phyloP scores from a whole-genome alignment of 495 filamentous ascomycete genomes.

The Elasticomyces elasticus region DNA sequence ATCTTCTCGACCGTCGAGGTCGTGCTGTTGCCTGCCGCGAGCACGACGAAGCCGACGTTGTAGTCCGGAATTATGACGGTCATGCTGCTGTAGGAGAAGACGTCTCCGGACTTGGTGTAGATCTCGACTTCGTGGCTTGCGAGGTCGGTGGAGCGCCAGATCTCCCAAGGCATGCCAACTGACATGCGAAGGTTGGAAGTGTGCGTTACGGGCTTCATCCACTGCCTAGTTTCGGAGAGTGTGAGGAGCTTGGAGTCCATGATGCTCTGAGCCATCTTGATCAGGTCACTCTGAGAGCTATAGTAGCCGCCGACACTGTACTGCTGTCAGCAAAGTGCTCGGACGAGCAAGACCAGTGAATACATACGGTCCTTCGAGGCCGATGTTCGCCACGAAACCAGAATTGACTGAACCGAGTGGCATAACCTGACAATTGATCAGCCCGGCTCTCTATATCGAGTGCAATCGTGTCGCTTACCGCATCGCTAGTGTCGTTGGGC shows the following conservation, averaged over 20 bases:
- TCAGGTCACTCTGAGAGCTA: constrained; percentile 17
- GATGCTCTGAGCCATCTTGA: constrained; percentile 22
- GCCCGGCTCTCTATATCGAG: no score
- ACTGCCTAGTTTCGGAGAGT: constrained; percentile 15
- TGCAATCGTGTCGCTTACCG: not conserved
- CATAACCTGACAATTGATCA: constrained; percentile 1
- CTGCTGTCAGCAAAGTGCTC: no score
- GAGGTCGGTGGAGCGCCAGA: constrained; percentile 26
- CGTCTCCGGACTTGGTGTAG: constrained; percentile 24
- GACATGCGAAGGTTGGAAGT: constrained; percentile 6
- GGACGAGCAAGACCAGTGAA: no score
- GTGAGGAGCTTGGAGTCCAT: constrained; percentile 14
- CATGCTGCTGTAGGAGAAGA: constrained; percentile 18
- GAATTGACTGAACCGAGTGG: constrained; percentile 11
- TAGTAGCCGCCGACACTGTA: constrained; percentile 20
- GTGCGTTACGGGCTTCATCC: constrained; percentile 24
- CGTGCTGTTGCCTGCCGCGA: constrained; percentile 17
- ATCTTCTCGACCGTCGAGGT: constrained; percentile 26
- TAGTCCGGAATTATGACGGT: constrained; percentile 20
- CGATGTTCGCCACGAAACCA: constrained; percentile 13
- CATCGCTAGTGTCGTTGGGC: not conserved
- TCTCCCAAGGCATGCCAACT: constrained; percentile 36
- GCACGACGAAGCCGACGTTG: constrained; percentile 19
- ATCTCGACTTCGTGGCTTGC: constrained; percentile 25
- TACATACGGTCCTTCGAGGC: constrained; percentile 18